Evolutionary conservation across 2,329 filamentous ascomycete genomes (phyloP).

Genomic region (Cryphonectria japonica): DNA sequence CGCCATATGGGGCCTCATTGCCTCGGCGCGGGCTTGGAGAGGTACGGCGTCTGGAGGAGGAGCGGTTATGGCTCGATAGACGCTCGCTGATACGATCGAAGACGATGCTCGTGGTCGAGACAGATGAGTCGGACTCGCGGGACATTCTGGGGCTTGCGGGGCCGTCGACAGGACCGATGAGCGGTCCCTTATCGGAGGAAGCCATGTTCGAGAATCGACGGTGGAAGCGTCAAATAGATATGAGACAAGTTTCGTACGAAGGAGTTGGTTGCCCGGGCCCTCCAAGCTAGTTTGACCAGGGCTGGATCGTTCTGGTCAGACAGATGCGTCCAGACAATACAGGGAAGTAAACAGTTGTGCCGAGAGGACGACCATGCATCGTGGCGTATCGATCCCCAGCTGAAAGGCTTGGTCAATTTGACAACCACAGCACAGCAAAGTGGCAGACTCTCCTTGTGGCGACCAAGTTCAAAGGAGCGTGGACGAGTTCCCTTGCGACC

Average conservation of each 20-base stretch:
- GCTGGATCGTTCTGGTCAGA: neutral
- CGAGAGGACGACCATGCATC: constrained; percentile 19
- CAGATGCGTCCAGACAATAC: neutral
- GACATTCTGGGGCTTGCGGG: constrained; percentile 44
- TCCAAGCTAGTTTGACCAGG: neutral
- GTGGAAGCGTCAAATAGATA: constrained; percentile 3
- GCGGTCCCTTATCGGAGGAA: constrained; percentile 23
- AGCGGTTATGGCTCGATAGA: constrained; percentile 35
- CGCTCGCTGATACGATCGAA: constrained; percentile 75
- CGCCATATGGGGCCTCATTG: constrained; percentile 31
- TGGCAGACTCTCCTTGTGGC: neutral
- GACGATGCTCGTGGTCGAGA: constrained; percentile 82
- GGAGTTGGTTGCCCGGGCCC: neutral
- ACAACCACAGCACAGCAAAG: constrained; percentile 1
- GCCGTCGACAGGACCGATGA: constrained; percentile 18
- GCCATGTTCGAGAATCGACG: constrained; percentile 16
- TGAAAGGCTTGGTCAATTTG: constrained; percentile 17
- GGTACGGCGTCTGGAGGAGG: constrained; percentile 31
- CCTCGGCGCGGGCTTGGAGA: constrained; percentile 23
- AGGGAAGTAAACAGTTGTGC: constrained; percentile 8
- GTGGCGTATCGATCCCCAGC: constrained; percentile 4
- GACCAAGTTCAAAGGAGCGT: neutral
- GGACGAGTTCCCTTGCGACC: neutral
- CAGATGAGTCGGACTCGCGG: constrained; percentile 69
- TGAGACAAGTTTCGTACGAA: neutral